Evolutionary conservation across 1,284 basidiomycete genomes (phyloP), one percentile per base, ranked within the genome.

Genomic region (Sporisorium reilianum): DNA sequence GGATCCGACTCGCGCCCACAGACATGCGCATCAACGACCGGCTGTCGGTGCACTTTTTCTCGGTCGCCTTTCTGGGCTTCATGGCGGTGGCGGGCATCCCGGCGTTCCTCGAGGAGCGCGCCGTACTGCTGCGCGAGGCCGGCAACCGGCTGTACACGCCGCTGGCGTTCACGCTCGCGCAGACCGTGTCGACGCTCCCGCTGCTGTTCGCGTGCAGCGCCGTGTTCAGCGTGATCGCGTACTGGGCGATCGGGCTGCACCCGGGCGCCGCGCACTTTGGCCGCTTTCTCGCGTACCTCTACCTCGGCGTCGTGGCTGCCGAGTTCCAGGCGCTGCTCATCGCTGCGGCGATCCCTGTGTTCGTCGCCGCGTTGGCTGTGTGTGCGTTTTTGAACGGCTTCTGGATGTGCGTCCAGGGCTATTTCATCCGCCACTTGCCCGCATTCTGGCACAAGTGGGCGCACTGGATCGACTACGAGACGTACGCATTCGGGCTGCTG

Each of bases 301-400:
- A 88, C 84, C 85, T 90, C 23, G 89, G 88, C 0, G 87, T 91
- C 11, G 82, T 88, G 38, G 87, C 87, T 1, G 90, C 90, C 2
- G 90, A 90, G 78, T 87, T 87, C 25, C 89, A 90, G 74, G 85
- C 86, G 9, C 79, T 89, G 22, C 81, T 90, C 23, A 82, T 91
- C 49, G 87, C 89, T 0, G 86, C 89, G 0, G 51, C 87, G 12
- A 61, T 90, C 0, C 90, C 90, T 0, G 87, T 89, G 54, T 90
- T 90, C 67, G 88, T 90, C 38, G 89, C 89, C 0, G 87, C 90
- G 1, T 85, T 91, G n/a, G n/a, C n/a, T n/a, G n/a, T n/a, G n/a
- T n/a, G n/a, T n/a, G n/a, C n/a, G n/a, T n/a, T n/a, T n/a, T n/a
- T n/a, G n/a, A n/a, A n/a, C n/a, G n/a, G n/a, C n/a, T n/a, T n/a